Evolutionary conservation across 345 rosid genomes (phyloP), one percentile per base, ranked within the genome.

Genomic region (Limnanthes douglasii): DNA sequence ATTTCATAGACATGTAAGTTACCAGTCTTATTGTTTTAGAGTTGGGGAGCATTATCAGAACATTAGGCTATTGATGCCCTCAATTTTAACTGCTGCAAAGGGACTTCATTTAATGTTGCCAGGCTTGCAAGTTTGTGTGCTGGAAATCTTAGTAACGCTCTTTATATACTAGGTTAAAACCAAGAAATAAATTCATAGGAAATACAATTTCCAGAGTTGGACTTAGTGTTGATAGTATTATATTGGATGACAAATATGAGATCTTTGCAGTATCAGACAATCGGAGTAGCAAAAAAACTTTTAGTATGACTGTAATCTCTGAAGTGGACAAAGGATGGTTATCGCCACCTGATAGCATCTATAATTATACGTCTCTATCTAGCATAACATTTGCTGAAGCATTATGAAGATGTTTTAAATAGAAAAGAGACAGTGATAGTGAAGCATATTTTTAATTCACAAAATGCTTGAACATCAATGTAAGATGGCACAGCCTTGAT

Each of bases 1-100:
- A 22, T 70, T 81, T 41, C 94, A 81, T 59, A 92, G 94, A 47
- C 90, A 80, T 55, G 92, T 84, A 17, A 80, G 80, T 53, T 81
- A 80, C 59, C 92, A 77, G 57, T 80, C 96, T 19, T 81, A 86
- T 49, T 43, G 68, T 64, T 50, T 55, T 48, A 72, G 71, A 62
- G 50, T 81, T 61, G 66, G 76, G 66, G 96, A 86, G 65, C 69
- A 76, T 54, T 60, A 37, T 51, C 78, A 70, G 66, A 59, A 56
- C 48, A 56, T 77, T 51, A 70, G 60, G 56, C 78, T 72, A 21
- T 53, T 58, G 57, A 58, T 74, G 37, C 78, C 76, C 43, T 59
- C 92, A 40, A 64, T 68, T 39, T 29, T 51, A 42, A 36, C 31
- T 44, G 64, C 84, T 18, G 92, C 70, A 46, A 66, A 68, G 62